Percentiles rank a stretch among this genome's conserved stretches.
Conservation (phyloP, 306 rosid genomes). For the Cucurbita argyrosperma region DNA sequence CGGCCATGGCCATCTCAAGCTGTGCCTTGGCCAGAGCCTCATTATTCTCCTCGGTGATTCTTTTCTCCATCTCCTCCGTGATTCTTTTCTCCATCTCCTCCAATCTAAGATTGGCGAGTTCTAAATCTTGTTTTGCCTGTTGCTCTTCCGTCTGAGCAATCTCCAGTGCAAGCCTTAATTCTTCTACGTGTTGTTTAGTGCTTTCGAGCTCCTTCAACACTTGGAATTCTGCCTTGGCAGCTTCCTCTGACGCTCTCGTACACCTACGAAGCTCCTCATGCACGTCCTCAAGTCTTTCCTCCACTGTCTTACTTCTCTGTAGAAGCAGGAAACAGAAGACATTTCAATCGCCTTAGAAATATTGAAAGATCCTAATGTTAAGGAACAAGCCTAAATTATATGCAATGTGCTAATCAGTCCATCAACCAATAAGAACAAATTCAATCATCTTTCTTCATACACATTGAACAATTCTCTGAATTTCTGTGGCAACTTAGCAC, state of each 20-base stretch:
- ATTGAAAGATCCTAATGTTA: background rate
- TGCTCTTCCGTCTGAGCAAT: slow-evolving; percentile 86
- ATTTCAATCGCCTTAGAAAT: background rate
- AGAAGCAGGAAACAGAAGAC: background rate
- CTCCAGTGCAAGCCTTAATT: slow-evolving; percentile 66
- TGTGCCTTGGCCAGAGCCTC: slow-evolving; percentile 92
- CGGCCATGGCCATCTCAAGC: slow-evolving; percentile 84
- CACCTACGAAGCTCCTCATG: slow-evolving; percentile 56
- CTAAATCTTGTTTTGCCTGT: slow-evolving; percentile 92
- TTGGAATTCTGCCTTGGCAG: slow-evolving; percentile 36
- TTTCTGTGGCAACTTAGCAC: background rate
- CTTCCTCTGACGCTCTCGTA: slow-evolving; percentile 39
- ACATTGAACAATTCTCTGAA: background rate
- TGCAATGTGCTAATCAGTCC: background rate
- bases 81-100: slow-evolving; percentile 96
- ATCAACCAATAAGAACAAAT: background rate
- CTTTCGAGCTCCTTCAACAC: slow-evolving; percentile 62
- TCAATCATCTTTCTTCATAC: background rate
- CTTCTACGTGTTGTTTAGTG: slow-evolving; percentile 72
- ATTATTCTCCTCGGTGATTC: slow-evolving; percentile 71
- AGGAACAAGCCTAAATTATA: background rate
- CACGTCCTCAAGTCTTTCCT: slow-evolving; percentile 65
- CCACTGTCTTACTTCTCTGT: slow-evolving; percentile 66
- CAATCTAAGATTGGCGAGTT: slow-evolving; percentile 83
- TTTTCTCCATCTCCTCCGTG: slow-evolving; percentile 96